Percentiles rank a stretch among this genome's conserved stretches.
Conservation (phyloP, 1,284 basidiomycete genomes). For the Cryptococcus jaspeensis region DNA sequence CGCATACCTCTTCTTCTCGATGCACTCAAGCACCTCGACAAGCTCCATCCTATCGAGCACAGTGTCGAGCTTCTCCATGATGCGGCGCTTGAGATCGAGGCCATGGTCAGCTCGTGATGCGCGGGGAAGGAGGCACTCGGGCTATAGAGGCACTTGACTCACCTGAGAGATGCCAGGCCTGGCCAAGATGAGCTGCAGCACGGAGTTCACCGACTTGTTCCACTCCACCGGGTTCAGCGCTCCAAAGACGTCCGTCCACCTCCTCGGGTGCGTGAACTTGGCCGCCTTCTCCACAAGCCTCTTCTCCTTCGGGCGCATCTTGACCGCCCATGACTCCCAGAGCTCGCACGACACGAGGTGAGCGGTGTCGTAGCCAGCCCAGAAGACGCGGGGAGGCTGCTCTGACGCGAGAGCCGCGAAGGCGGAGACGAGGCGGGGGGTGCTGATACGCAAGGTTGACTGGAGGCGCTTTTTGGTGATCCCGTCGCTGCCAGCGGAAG, state of each 20-base stretch:
- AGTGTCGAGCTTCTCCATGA: conserved; percentile 57
- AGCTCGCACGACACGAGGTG: conserved; percentile 58
- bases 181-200: conserved; percentile 64
- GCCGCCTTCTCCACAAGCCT: neutral
- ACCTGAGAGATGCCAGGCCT: conserved; percentile 74
- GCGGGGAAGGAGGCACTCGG: neutral
- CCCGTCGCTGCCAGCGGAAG: conserved; percentile 21
- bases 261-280: conserved; percentile 1
- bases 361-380: conserved; percentile 63
- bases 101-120: conserved; percentile 2
- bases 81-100: neutral
- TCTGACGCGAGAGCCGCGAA: conserved; percentile 22
- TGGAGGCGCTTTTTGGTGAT: conserved; percentile 20
- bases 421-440: conserved; percentile 9
- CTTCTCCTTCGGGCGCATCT: conserved; percentile 28
- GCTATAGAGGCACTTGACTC: conserved; percentile 26
- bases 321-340: conserved; percentile 62
- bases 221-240: conserved; percentile 62
- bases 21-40: conserved; percentile 61
- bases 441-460: neutral
- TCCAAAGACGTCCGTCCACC: conserved; percentile 74
- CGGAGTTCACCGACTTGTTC: conserved; percentile 66
- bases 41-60: conserved; percentile 75
- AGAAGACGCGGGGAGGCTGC: conserved; percentile 59
- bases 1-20: conserved; percentile 43